These are phyloP conservation scores for Mucor circinelloides DNA, from an alignment of 371 early-diverging fungal genomes.

Conservation along the genomic window DNA sequence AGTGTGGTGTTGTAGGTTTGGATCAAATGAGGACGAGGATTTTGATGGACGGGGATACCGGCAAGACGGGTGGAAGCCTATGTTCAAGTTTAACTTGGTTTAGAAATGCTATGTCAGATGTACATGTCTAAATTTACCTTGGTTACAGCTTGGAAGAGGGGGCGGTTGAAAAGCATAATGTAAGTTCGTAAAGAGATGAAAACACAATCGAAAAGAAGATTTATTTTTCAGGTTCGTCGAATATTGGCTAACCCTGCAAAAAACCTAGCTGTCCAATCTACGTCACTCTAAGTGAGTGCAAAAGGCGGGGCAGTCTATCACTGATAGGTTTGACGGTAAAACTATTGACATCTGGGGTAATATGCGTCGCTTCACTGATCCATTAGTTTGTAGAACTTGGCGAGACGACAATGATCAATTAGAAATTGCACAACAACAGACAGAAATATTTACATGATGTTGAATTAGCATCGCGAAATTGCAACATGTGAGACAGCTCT, in stretches of 20 bases:
- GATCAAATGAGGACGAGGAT: conserved; percentile 86
- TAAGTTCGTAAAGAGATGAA: conserved; percentile 2
- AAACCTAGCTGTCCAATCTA: neutral
- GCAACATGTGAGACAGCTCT: too few species aligned
- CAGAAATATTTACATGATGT: too few species aligned
- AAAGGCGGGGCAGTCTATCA: neutral
- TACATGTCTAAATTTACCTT: conserved; percentile 34
- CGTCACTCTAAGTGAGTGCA: neutral
- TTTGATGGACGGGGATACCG: conserved; percentile 85
- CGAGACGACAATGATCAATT: too few species aligned
- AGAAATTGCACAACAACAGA: too few species aligned
- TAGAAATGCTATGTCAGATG: too few species aligned
- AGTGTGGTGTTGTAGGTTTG: conserved; percentile 78
- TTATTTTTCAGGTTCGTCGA: conserved; percentile 2
- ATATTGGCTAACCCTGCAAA: conserved; percentile 10
- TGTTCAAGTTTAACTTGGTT: neutral
- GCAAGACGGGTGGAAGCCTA: conserved; percentile 81
- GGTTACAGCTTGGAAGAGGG: conserved; percentile 59
- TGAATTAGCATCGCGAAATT: too few species aligned
- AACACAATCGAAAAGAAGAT: neutral
- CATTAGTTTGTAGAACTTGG: too few species aligned
- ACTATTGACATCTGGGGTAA: neutral
- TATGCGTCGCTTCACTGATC: too few species aligned
- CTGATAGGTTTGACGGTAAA: neutral
- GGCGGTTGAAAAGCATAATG: conserved; percentile 58